These are phyloP conservation scores for Pterulicium gracile DNA, from an alignment of 1,284 basidiomycete species.

Conservation along the genomic window DNA sequence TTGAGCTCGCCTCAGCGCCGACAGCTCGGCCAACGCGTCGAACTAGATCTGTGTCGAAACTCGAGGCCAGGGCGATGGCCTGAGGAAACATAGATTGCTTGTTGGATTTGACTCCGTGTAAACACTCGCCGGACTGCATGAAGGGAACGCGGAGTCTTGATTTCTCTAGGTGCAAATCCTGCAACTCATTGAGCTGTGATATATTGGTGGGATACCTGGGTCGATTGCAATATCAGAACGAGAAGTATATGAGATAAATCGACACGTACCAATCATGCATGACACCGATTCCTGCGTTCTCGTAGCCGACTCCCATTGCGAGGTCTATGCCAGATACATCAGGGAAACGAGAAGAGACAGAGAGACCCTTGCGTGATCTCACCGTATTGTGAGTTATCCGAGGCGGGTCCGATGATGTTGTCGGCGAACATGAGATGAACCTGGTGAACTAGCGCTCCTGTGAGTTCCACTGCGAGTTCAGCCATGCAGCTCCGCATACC, in stretches of 20 bases:
- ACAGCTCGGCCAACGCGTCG: slow-evolving; percentile 17
- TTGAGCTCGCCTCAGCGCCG: slow-evolving; percentile 17
- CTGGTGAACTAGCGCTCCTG: slow-evolving; percentile 13
- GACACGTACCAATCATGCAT: slow-evolving; percentile 19
- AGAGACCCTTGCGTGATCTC: neutral
- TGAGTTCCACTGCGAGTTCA: neutral
- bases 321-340: slow-evolving; percentile 11
- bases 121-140: slow-evolving; percentile 18
- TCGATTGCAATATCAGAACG: neutral
- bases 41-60: slow-evolving; percentile 16
- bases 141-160: slow-evolving; percentile 17
- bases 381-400: slow-evolving; percentile 16
- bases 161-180: slow-evolving; percentile 15
- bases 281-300: slow-evolving; percentile 14
- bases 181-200: slow-evolving; percentile 17
- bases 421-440: slow-evolving; percentile 20
- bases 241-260: neutral
- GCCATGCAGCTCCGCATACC: slow-evolving; percentile 9
- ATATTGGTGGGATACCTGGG: slow-evolving; percentile 13
- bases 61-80: slow-evolving; percentile 15
- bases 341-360: neutral
- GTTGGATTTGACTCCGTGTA: slow-evolving; percentile 20
- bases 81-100: slow-evolving; percentile 20
- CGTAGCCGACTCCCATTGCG: slow-evolving; percentile 12
- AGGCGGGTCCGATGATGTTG: slow-evolving; percentile 18